These are phyloP conservation scores for Coemansia sp. DNA, from an alignment of 192 early-diverging fungal genomes.

Conservation along the genomic window DNA sequence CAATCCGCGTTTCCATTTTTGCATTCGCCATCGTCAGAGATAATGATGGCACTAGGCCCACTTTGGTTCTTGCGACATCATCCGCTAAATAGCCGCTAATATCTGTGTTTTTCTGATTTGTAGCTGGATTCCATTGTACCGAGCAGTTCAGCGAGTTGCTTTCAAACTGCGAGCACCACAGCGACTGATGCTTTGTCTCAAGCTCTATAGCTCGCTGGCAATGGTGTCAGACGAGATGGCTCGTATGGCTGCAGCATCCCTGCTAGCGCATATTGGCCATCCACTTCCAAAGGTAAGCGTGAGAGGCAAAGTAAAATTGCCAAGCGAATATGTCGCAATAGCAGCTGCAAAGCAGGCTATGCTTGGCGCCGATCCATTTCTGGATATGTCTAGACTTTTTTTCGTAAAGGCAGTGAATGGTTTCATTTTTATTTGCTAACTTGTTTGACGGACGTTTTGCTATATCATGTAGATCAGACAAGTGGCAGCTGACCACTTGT, in stretches of 20 bases:
- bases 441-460: not conserved
- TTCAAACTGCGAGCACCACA: constrained; percentile 39
- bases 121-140: constrained; percentile 43
- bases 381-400: constrained; percentile 4
- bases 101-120: not conserved
- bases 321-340: constrained; percentile 2
- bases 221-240: constrained; percentile 30
- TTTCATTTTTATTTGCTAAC: not conserved
- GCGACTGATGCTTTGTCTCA: constrained; percentile 40
- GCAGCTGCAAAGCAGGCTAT: too few relatives aligned
- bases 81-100: too few relatives aligned
- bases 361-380: not conserved
- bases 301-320: not conserved
- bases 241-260: constrained; percentile 22
- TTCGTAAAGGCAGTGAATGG: not conserved
- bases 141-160: constrained; percentile 38
- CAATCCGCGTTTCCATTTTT: too few relatives aligned
- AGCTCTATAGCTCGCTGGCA: constrained; percentile 46
- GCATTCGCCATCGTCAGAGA: too few relatives aligned
- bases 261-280: constrained; percentile 39
- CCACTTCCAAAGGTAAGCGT: constrained; percentile 33
- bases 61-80: too few relatives aligned
- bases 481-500: constrained; percentile 44
- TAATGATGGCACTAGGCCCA: too few relatives aligned
- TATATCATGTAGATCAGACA: constrained; percentile 48